Conservation (phyloP, 768 basidiomycete genomes). For the Naganishia antarctica region DNA sequence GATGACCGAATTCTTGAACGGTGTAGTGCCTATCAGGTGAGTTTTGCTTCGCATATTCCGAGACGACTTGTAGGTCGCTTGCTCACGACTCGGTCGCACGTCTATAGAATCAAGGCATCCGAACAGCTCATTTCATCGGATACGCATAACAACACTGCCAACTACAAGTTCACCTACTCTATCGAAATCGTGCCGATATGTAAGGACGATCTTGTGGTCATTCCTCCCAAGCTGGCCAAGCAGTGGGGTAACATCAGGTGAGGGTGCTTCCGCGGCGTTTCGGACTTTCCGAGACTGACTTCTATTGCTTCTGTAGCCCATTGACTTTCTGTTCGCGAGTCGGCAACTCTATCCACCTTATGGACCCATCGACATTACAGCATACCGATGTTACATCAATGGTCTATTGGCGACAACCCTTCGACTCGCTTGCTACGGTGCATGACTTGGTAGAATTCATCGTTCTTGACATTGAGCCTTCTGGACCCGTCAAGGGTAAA, state of each 20-base stretch:
- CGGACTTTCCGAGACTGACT: background rate
- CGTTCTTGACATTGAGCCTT: conserved; percentile 86
- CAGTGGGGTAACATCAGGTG: conserved; percentile 72
- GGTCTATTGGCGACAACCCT: conserved; percentile 87
- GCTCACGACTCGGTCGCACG: too few relatives aligned
- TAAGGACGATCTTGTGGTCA: conserved; percentile 92
- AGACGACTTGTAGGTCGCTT: background rate
- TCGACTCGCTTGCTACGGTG: conserved; percentile 73
- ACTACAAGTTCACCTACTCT: conserved; percentile 95
- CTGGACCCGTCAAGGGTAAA: conserved; percentile 66
- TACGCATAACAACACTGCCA: conserved; percentile 84
- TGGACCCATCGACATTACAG: conserved; percentile 84
- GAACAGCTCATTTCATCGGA: conserved; percentile 92
- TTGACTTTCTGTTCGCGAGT: conserved; percentile 84
- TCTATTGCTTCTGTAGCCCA: conserved; percentile 52
- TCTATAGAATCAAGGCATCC: conserved; percentile 78
- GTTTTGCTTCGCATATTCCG: conserved; percentile 38
- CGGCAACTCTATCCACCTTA: conserved; percentile 81
- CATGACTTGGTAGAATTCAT: conserved; percentile 91
- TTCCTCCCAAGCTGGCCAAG: conserved; percentile 76
- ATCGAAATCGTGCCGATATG: conserved; percentile 95
- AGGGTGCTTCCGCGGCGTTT: conserved; percentile 34
- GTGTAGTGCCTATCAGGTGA: conserved; percentile 82
- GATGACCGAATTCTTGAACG: conserved; percentile 87
- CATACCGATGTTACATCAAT: conserved; percentile 69